These are phyloP conservation scores for Trichodelitschia bisporula DNA, from an alignment of 495 filamentous ascomycete species.

Conservation along the genomic window DNA sequence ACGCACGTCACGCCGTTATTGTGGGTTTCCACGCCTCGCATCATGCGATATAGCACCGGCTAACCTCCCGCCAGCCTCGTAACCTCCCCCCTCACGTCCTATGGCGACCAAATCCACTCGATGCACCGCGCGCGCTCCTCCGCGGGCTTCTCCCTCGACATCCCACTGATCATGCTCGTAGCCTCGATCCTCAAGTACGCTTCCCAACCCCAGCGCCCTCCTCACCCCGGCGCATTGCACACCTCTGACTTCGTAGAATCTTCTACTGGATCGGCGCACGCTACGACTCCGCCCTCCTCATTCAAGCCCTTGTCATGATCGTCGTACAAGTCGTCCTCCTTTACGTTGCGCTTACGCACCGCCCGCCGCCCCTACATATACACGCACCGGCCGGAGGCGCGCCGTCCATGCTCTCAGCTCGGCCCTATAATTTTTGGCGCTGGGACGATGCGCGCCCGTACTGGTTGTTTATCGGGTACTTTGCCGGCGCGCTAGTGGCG, in stretches of 20 bases:
- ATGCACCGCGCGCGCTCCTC: constrained; percentile 65
- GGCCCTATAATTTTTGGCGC: constrained; percentile 88
- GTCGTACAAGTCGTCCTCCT: constrained; percentile 57
- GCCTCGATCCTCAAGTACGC: constrained; percentile 70
- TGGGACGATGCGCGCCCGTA: constrained; percentile 75
- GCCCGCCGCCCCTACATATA: constrained; percentile 28
- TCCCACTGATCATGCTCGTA: constrained; percentile 92
- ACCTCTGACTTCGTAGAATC: constrained; percentile 37
- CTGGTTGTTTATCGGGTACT: constrained; percentile 63
- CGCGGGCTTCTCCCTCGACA: constrained; percentile 73
- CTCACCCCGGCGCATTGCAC: too few relatives aligned
- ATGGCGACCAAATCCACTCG: constrained; percentile 74
- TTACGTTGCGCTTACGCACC: constrained; percentile 74
- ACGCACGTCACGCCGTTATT: constrained; percentile 17
- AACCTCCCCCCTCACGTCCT: constrained; percentile 63
- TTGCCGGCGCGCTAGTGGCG: constrained; percentile 35
- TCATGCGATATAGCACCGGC: too few relatives aligned
- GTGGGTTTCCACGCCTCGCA: constrained; percentile 6
- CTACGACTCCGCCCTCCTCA: constrained; percentile 54
- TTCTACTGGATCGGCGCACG: constrained; percentile 88
- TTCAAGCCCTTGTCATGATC: constrained; percentile 76
- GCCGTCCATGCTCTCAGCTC: constrained; percentile 6
- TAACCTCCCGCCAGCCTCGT: too few relatives aligned
- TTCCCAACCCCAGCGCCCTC: constrained; percentile 1
- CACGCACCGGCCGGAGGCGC: constrained; percentile 11